Percentiles rank a stretch among this genome's conserved stretches.
These are phyloP conservation scores for Hibiscus syriacus DNA, from an alignment of 345 rosid species.

Conservation along the genomic window DNA sequence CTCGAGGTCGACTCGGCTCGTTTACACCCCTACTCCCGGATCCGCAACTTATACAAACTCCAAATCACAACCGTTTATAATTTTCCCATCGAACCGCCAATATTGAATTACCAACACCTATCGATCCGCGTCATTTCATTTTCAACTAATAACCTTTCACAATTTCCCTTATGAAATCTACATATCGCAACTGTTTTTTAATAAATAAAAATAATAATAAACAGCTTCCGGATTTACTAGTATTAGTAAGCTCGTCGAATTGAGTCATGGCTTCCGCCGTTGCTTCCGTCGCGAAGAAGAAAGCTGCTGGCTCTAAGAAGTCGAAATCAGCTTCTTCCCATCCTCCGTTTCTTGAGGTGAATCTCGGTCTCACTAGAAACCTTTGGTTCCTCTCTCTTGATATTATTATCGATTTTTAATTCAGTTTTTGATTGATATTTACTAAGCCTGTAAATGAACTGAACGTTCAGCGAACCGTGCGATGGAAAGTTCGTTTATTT, in stretches of 20 bases:
- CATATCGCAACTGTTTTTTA: not conserved
- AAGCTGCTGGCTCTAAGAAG: constrained; percentile 26
- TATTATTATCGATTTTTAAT: not conserved
- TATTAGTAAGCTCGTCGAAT: not conserved
- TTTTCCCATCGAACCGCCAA: constrained; percentile 12
- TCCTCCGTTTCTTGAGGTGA: constrained; percentile 52
- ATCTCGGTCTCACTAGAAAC: not conserved
- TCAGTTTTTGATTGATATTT: not conserved
- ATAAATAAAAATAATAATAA: no score
- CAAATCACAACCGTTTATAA: constrained; percentile 18
- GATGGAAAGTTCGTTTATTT: no score
- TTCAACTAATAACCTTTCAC: constrained; percentile 22
- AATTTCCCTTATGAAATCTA: constrained; percentile 11
- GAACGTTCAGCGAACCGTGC: no score
- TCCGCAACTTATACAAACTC: not conserved
- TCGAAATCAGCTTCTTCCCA: constrained; percentile 24
- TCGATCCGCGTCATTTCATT: constrained; percentile 18
- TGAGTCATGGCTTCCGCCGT: constrained; percentile 3
- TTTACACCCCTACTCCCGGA: no score
- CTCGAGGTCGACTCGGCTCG: no score
- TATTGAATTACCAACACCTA: not conserved
- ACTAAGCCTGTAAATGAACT: no score
- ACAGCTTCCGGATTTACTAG: no score
- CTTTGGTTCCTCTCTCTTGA: not conserved
- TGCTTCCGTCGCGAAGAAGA: constrained; percentile 15